phyloP scores from a whole-genome alignment of 768 basidiomycete genomes.

The Kwoniella mangroviensis region DNA sequence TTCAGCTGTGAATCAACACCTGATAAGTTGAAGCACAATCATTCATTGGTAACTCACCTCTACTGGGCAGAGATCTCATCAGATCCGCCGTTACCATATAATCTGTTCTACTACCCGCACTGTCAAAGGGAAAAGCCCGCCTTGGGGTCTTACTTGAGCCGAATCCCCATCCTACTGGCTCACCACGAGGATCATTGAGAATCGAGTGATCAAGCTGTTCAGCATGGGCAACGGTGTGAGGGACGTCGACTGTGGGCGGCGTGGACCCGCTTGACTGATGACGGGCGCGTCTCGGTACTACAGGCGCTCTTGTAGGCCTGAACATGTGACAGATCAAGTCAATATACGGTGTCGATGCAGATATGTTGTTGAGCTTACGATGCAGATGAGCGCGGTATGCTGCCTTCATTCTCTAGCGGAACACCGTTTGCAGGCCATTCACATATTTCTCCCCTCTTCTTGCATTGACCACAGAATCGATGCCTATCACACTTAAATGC shows the following conservation, averaged over 20 bases:
- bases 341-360: not conserved
- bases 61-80: slow-evolving; percentile 11
- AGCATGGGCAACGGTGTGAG: slow-evolving; percentile 21
- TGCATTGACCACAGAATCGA: slow-evolving; percentile 18
- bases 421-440: slow-evolving; percentile 21
- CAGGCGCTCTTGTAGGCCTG: not conserved
- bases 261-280: not conserved
- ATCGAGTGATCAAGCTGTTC: slow-evolving; percentile 26
- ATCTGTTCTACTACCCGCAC: slow-evolving; percentile 1
- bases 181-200: slow-evolving; percentile 13
- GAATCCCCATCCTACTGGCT: not conserved
- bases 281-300: not conserved
- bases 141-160: not conserved
- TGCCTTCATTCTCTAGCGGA: slow-evolving; percentile 5
- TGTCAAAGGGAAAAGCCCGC: slow-evolving; percentile 6
- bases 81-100: slow-evolving; percentile 18
- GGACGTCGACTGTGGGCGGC: slow-evolving; percentile 13
- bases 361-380: not conserved
- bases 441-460: slow-evolving; percentile 2
- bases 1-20: slow-evolving; percentile 5
- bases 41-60: slow-evolving; percentile 9
- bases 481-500: slow-evolving; percentile 19
- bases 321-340: not conserved
- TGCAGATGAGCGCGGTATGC: not conserved
- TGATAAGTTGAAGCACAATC: not conserved